These are phyloP conservation scores for Saccharomycopsis schoenii DNA, from an alignment of 805 yeast species.

Conservation along the genomic window DNA sequence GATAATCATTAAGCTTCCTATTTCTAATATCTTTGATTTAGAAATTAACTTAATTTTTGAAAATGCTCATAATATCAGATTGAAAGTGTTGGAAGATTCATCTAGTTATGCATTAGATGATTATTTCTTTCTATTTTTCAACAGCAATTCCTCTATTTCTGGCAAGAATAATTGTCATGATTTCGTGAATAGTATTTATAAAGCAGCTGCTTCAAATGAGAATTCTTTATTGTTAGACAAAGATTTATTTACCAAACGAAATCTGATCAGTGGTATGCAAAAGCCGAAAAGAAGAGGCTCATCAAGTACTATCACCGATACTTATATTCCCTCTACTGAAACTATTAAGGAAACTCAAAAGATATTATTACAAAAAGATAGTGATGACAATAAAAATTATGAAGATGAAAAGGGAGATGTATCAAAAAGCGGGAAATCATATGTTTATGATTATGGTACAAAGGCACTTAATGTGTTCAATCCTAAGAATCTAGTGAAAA, in stretches of 20 bases:
- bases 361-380: neutral
- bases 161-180: slow-evolving; percentile 9
- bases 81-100: slow-evolving; percentile 51
- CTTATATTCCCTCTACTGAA: slow-evolving; percentile 6
- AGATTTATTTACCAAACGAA: neutral
- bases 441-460: slow-evolving; percentile 3
- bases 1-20: slow-evolving; percentile 70
- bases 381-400: neutral
- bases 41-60: slow-evolving; percentile 49
- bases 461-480: slow-evolving; percentile 9
- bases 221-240: neutral
- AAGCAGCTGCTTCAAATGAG: slow-evolving; percentile 2
- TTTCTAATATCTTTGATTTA: slow-evolving; percentile 53
- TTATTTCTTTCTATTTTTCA: slow-evolving; percentile 59
- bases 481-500: slow-evolving; percentile 13
- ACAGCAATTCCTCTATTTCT: slow-evolving; percentile 12
- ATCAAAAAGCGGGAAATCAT: neutral
- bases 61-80: slow-evolving; percentile 42
- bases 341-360: neutral
- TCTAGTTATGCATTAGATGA: slow-evolving; percentile 54
- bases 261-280: neutral
- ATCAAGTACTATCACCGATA: slow-evolving; percentile 4
- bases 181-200: slow-evolving; percentile 12
- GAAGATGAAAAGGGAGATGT: slow-evolving; percentile 1
- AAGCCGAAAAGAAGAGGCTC: neutral